phyloP scores from a whole-genome alignment of 768 basidiomycete genomes.

The Gloeophyllum trabeum region DNA sequence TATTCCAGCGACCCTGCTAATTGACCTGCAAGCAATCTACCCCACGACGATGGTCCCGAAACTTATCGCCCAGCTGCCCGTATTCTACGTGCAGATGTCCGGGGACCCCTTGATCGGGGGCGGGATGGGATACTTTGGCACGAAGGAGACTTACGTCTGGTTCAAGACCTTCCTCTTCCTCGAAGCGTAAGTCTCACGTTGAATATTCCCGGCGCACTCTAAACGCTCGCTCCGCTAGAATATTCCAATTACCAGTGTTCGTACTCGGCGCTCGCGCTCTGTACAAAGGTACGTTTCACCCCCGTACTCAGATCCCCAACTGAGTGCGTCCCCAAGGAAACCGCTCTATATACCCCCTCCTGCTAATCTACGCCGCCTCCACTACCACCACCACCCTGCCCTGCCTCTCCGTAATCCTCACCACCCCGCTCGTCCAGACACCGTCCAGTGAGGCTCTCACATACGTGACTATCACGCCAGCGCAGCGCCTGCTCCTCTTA shows the following conservation, averaged over 20 bases:
- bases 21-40: constrained; percentile 65
- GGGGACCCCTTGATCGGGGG: constrained; percentile 59
- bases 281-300: constrained; percentile 32
- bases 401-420: constrained; percentile 51
- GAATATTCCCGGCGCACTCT: neutral
- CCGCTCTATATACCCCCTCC: constrained; percentile 40
- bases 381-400: constrained; percentile 71
- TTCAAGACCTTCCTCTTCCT: constrained; percentile 53
- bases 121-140: constrained; percentile 29
- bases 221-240: constrained; percentile 18
- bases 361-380: constrained; percentile 68
- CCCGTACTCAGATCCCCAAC: neutral
- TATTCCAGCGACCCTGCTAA: constrained; percentile 51
- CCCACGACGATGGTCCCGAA: constrained; percentile 38
- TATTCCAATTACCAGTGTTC: constrained; percentile 73
- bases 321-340: neutral
- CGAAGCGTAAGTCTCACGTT: constrained; percentile 37
- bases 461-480: constrained; percentile 28
- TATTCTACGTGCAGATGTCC: constrained; percentile 43
- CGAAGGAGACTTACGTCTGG: constrained; percentile 32
- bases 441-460: constrained; percentile 16
- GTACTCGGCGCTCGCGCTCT: constrained; percentile 53
- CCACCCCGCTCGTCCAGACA: constrained; percentile 31
- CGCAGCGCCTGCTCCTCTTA: constrained; percentile 48
- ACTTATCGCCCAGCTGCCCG: constrained; percentile 29